These are phyloP conservation scores for Kodamaea suecica DNA, from an alignment of 1,139 yeast genomes.

Conservation along the genomic window DNA sequence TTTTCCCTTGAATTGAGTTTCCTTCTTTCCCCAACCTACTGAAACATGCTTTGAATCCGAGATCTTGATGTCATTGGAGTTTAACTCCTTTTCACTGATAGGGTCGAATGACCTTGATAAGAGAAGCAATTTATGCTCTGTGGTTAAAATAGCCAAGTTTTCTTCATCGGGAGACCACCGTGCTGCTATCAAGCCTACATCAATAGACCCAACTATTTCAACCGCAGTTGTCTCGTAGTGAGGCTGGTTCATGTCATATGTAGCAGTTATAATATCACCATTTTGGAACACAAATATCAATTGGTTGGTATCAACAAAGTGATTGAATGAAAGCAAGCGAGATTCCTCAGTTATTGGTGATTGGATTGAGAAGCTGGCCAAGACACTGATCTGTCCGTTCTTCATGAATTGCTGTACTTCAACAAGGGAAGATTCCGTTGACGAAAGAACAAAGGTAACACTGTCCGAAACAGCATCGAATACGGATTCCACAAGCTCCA, in stretches of 20 bases:
- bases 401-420: conserved; percentile 55
- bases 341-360: conserved; percentile 26
- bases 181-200: conserved; percentile 70
- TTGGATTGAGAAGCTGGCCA: conserved; percentile 55
- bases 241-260: conserved; percentile 50
- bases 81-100: conserved; percentile 58
- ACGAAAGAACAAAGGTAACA: conserved; percentile 63
- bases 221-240: conserved; percentile 55
- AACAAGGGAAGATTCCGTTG: conserved; percentile 54
- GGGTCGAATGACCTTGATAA: conserved; percentile 81
- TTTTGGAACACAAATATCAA: conserved; percentile 58
- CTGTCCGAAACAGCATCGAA: conserved; percentile 77
- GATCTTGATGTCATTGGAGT: conserved; percentile 57
- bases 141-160: conserved; percentile 66
- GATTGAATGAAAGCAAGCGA: conserved; percentile 48
- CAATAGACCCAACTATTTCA: conserved; percentile 84
- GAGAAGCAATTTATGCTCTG: conserved; percentile 58
- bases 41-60: conserved; percentile 80
- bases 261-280: conserved; percentile 69
- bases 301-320: conserved; percentile 63
- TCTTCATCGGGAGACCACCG: conserved; percentile 94
- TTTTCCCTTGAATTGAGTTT: conserved; percentile 93
- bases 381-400: conserved; percentile 48
- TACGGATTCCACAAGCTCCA: conserved; percentile 54
- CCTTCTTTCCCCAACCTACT: conserved; percentile 98